Evolutionary conservation across 768 basidiomycete genomes (phyloP), one percentile per base, ranked within the genome.

Genomic region (Neoboletus subvelutipes): DNA sequence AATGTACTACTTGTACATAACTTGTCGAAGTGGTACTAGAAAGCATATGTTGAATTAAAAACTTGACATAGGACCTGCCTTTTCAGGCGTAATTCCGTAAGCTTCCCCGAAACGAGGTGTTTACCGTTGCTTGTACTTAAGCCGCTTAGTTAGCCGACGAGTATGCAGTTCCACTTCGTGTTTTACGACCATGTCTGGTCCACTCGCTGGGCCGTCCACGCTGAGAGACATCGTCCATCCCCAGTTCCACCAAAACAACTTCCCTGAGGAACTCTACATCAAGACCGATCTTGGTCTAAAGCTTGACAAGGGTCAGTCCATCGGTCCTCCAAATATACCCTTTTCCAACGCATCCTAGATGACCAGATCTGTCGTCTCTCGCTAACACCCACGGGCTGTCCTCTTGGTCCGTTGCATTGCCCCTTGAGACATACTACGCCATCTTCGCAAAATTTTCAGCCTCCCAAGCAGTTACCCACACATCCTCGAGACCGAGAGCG

Each of bases 211-310:
- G 9, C 83, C 84, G 18, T 86, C 84, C 43, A 60, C 76, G 18
- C 77, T 87, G 56, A 79, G 77, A 65, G 90, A 92, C 72, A 76
- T 92, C 58, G 80, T 98, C 47, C 75, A 86, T 61, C 94, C 94
- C 2, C 94, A 96, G 67, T 95, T 97, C 69, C 94, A 97, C 73
- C 95, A 98, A 72, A 91, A 94, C 60, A 90, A 91, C 71, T 87
- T 97, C 55, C 77, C 83, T 42, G 86, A 89, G 54, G 95, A 98
- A 70, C 67, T 77, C 4, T 90, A 83, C 68, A 80, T 94, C 65
- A 97, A 98, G 73, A 78, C 79, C 29, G 89, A 94, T 46, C 80
- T 93, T 15, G 85, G 86, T 36, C 74, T 95, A 64, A 95, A 94
- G 72, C 85, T 98, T 34, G 94, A 97, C 75, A 92, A 94, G 81